phyloP scores from a whole-genome alignment of 441 rosid species.

The Euphorbia corollata region DNA sequence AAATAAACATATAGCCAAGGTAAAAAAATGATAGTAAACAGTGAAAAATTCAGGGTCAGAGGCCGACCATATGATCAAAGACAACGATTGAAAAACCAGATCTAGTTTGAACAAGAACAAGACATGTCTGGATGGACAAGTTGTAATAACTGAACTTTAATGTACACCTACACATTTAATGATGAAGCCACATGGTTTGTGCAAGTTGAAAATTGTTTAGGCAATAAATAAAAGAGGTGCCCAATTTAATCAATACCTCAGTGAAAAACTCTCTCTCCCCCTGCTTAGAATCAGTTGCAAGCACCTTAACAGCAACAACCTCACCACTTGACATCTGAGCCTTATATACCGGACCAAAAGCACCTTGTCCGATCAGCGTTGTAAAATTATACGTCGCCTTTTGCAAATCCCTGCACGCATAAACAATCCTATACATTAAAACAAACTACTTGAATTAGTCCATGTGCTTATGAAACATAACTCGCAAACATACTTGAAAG shows the following conservation, averaged over 20 bases:
- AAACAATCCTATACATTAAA: not conserved
- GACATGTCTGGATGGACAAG: conserved; percentile 3
- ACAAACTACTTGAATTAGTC: not conserved
- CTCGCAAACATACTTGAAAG: conserved; percentile 56
- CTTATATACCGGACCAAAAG: conserved; percentile 95
- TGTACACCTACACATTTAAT: not conserved
- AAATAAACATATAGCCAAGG: not conserved
- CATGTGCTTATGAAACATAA: too few relatives aligned
- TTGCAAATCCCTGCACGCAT: conserved; percentile 78
- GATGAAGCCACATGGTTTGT: conserved; percentile 1
- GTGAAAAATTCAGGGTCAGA: not conserved
- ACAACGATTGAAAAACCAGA: conserved; percentile 15
- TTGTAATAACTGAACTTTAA: not conserved
- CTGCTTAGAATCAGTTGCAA: conserved; percentile 92
- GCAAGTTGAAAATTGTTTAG: conserved; percentile 7
- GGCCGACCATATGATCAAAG: not conserved
- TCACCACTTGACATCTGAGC: conserved; percentile 92
- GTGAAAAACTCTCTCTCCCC: conserved; percentile 97
- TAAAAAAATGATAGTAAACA: not conserved
- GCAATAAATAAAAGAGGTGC: not conserved
- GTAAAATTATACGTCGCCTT: conserved; percentile 88
- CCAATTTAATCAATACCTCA: conserved; percentile 43
- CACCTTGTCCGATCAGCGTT: conserved; percentile 86
- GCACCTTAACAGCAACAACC: conserved; percentile 88
- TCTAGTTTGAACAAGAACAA: not conserved